phyloP scores from a whole-genome alignment of 2,329 filamentous ascomycete species.

The Cryphonectria radicalis region DNA sequence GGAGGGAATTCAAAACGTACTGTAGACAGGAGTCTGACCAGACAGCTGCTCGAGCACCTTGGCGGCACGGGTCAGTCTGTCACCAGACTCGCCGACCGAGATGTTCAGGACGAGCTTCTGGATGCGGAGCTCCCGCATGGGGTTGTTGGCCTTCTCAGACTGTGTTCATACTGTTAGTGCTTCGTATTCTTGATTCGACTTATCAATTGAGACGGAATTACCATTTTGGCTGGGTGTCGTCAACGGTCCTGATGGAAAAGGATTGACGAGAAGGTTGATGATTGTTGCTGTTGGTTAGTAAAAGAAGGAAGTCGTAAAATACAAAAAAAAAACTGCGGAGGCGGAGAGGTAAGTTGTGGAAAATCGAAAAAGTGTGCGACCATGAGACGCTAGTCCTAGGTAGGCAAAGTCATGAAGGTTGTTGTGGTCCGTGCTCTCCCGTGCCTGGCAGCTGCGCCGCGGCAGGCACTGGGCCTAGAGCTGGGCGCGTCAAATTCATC shows the following conservation, averaged over 20 bases:
- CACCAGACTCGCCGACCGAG: conserved; percentile 99
- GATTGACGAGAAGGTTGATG: conserved; percentile 27
- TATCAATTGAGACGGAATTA: conserved; percentile 31
- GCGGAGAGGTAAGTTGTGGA: conserved; percentile 13
- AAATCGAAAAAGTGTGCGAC: conserved; percentile 28
- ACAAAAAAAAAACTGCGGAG: conserved; percentile 15
- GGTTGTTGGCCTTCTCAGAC: conserved; percentile 90
- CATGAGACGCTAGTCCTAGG: conserved; percentile 29
- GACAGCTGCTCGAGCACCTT: conserved; percentile 99
- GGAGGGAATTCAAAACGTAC: conserved; percentile 54
- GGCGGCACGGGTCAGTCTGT: conserved; percentile 98
- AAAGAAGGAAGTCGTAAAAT: not conserved
- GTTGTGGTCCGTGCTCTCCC: conserved; percentile 33
- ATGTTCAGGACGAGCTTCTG: conserved; percentile 99
- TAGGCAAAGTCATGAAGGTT: conserved; percentile 29
- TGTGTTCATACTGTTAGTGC: conserved; percentile 45
- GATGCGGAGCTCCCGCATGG: conserved; percentile 99
- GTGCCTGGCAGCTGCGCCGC: not conserved
- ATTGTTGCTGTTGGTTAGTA: conserved; percentile 25
- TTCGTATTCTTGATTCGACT: not conserved
- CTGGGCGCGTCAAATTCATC: conserved; percentile 31
- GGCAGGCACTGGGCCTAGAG: conserved; percentile 23
- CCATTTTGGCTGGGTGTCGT: conserved; percentile 42
- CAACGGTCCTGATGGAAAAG: conserved; percentile 26
- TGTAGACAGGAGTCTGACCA: conserved; percentile 99